These are phyloP conservation scores for Akanthomyces muscarius DNA, from an alignment of 2,329 filamentous ascomycete genomes.

Conservation along the genomic window DNA sequence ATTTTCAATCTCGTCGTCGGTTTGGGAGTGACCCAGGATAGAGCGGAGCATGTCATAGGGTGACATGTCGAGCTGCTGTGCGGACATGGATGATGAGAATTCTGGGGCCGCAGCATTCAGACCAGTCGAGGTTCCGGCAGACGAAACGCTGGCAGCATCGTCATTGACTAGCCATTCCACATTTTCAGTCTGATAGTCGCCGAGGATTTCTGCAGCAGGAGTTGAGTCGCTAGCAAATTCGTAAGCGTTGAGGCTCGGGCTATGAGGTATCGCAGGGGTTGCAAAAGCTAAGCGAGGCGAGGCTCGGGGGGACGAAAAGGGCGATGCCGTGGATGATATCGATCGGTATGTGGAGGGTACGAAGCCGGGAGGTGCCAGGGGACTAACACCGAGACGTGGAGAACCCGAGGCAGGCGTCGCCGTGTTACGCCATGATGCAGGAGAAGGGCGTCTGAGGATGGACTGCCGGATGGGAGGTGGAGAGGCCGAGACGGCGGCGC, in stretches of 20 bases:
- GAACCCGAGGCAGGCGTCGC: conserved; percentile 79
- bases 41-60: conserved; percentile 97
- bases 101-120: conserved; percentile 80
- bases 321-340: conserved; percentile 76
- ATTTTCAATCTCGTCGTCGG: conserved; percentile 92
- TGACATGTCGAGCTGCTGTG: conserved; percentile 83
- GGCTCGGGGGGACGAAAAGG: conserved; percentile 89
- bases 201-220: conserved; percentile 79
- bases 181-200: conserved; percentile 87
- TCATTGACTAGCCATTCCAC: conserved; percentile 97
- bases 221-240: conserved; percentile 83
- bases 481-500: conserved; percentile 61
- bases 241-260: conserved; percentile 89
- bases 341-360: conserved; percentile 70
- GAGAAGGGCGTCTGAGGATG: conserved; percentile 84
- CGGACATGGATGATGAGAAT: conserved; percentile 52
- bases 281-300: conserved; percentile 88
- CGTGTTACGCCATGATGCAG: conserved; percentile 85
- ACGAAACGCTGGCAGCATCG: conserved; percentile 74
- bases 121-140: conserved; percentile 65
- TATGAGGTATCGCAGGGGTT: conserved; percentile 87
- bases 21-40: conserved; percentile 81
- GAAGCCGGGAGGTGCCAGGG: conserved; percentile 80
- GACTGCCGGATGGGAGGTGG: conserved; percentile 85
- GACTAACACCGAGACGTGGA: conserved; percentile 74